Base-by-base conservation (phyloP, 2,329 filamentous ascomycete species). In the Anthostomella pinea region DNA sequence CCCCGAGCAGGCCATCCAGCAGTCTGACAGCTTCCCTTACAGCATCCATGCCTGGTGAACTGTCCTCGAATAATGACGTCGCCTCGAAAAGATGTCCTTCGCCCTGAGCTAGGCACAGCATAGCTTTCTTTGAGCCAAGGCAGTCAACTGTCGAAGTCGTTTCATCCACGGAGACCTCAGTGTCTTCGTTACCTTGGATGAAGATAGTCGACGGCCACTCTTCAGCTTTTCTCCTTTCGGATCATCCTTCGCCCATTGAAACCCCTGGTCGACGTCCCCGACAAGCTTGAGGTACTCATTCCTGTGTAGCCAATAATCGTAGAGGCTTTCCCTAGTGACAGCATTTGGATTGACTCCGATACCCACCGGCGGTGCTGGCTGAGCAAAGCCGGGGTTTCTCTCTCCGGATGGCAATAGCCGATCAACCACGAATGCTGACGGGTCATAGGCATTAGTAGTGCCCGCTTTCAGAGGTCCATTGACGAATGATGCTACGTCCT, bases 171-270 rank as follows among this genome's bases (percentile, higher is more conserved):
- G 24, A 21, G 11, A 36, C 34, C 15, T 30, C 21, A 16, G 9
- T 20, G 10, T 35, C 33, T 11, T 8, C 29, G 11, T 30, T 14
- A 8, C 21, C 27, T 6, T 25, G 21, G 16, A 30, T 36, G 15
- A 64, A 51, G 16, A 64, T 53, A 1, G 61, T 64, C 8, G 45
- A 36, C 13, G 62, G 62, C 62, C 61, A 65, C 3, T 33, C 30
- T 1, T 33, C 39, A 44, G 33, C 26, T 41, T 49, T n/a, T 39
- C 36, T 7, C 26, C 32, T 0, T 43, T 10, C 8, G 38, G 28
- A 9, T 34, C 31, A 2, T 45, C 28, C 14, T 25, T 17, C 32
- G 53, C 48, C 60, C 58, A 63, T 6, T 54, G 48, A n/a, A 56
- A 61, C 1, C 60, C 62, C 1, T 39, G 45, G 23, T 65, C 61